These are phyloP conservation scores for Aspergillus luchuensis DNA, from an alignment of 2,329 filamentous ascomycete species.

Conservation along the genomic window DNA sequence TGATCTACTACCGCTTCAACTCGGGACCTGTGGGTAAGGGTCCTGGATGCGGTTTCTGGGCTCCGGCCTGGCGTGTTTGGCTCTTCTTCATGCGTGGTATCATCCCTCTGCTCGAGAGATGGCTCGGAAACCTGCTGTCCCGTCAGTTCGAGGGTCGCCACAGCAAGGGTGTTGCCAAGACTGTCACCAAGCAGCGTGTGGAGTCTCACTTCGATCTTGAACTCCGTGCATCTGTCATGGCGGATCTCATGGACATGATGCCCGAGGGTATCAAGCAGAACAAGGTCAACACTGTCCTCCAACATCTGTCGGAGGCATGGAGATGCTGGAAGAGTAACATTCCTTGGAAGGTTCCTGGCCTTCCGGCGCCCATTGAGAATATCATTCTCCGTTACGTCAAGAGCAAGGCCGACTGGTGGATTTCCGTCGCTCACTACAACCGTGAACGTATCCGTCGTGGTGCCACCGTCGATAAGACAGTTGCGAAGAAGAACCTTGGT, in stretches of 20 bases:
- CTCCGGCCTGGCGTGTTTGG: conserved; percentile 97
- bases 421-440: conserved; percentile 98
- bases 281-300: conserved; percentile 96
- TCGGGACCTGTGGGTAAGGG: conserved; percentile 95
- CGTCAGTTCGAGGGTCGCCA: conserved; percentile 98
- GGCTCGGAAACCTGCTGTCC: conserved; percentile 94
- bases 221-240: conserved; percentile 96
- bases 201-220: conserved; percentile 98
- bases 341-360: conserved; percentile 96
- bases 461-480: conserved; percentile 97
- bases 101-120: conserved; percentile 92
- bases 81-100: conserved; percentile 99
- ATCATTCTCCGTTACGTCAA: conserved; percentile 99
- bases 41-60: conserved; percentile 98
- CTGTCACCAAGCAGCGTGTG: conserved; percentile 97
- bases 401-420: conserved; percentile 99
- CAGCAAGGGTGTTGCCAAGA: conserved; percentile 98
- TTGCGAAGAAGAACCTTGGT: conserved; percentile 98
- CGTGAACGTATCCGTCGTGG: conserved; percentile 94
- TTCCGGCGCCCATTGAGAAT: conserved; percentile 96
- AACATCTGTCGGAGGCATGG: conserved; percentile 97
- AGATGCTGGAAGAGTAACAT: conserved; percentile 99
- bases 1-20: conserved; percentile 99
- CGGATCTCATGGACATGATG: conserved; percentile 99
- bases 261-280: conserved; percentile 99